Evolutionary conservation across 2,329 filamentous ascomycete genomes (phyloP), one percentile per base, ranked within the genome.

Genomic region (Penicillium sp.): DNA sequence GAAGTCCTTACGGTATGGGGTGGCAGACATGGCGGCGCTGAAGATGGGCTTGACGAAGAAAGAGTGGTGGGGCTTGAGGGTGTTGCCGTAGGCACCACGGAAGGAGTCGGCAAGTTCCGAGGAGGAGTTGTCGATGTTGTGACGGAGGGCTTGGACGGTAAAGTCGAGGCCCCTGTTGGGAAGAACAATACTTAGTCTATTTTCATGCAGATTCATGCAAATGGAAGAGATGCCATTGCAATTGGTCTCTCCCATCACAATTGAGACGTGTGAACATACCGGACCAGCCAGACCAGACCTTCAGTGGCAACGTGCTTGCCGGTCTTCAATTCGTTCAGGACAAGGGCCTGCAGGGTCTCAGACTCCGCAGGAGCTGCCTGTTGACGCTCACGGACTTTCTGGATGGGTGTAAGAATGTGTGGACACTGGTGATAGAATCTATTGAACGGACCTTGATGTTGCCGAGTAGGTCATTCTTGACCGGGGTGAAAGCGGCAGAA

Each of bases 11-110:
- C 93, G 86, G 82, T 97, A 96, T 1, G 94, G 94, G 64, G 89
- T 93, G 17, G 91, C 92, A 66, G 85, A 84, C 91, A 99, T 96
- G 73, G 93, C 93, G 59, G 91, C 88, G 67, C 83, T 89, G 83
- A 97, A 97, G 71, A 97, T 82, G 58, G 91, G 91, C 83, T 96
- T 96, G 68, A 97, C 80, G 60, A 97, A 67, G 76, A 96, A 91
- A 71, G 82, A 86, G 82, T 99, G 94, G 80, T 96, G 87, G 26
- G 89, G 89, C 80, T 96, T 96, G 68, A 99, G 88, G 47, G 93
- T 97, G 67, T 80, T 81, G 72, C 83, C 84, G 78, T 99, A 99
- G 65, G 92, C 90, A 54, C 80, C 78, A 68, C 89, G 87, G 88
- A 99, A 99, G 45, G 91, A 96, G 64, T 84, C 82, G 58, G 89